These are phyloP conservation scores for Pseudogymnoascus sp. DNA, from an alignment of 2,329 filamentous ascomycete genomes.

Conservation along the genomic window DNA sequence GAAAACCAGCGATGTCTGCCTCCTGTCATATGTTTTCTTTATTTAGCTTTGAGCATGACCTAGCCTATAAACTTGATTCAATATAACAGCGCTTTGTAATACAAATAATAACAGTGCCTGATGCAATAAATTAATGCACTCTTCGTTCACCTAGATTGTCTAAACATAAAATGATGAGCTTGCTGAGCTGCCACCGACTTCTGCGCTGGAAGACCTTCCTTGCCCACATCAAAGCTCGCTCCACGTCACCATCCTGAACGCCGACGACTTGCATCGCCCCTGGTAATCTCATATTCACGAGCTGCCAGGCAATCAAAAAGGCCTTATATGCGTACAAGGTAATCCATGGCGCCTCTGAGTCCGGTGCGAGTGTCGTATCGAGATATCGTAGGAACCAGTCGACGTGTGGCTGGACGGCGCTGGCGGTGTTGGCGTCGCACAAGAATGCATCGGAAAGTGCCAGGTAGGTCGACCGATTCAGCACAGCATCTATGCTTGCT, in stretches of 20 bases:
- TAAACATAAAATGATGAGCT: slow-evolving; percentile 27
- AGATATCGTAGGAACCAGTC: slow-evolving; percentile 33
- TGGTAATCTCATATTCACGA: slow-evolving; percentile 24
- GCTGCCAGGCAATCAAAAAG: slow-evolving; percentile 34
- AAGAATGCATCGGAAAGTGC: slow-evolving; percentile 27
- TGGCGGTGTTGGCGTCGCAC: slow-evolving; percentile 25
- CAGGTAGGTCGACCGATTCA: slow-evolving; percentile 27
- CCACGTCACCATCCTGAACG: slow-evolving; percentile 27
- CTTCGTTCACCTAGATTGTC: slow-evolving; percentile 18
- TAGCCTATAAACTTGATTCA: not conserved
- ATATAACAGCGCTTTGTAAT: slow-evolving; percentile 6
- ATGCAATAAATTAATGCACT: not conserved
- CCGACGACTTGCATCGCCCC: slow-evolving; percentile 29
- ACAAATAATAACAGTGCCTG: not conserved
- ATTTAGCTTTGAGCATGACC: not conserved
- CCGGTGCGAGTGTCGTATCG: slow-evolving; percentile 19
- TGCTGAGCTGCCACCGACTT: slow-evolving; percentile 26
- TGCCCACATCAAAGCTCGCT: slow-evolving; percentile 26
- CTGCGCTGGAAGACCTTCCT: slow-evolving; percentile 26
- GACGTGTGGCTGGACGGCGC: slow-evolving; percentile 29
- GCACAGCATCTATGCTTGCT: slow-evolving; percentile 29
- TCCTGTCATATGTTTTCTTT: not conserved
- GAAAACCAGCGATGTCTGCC: not conserved
- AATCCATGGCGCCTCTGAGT: slow-evolving; percentile 32
- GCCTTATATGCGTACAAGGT: slow-evolving; percentile 33